These are phyloP conservation scores for Pestalotiopsis sp. DNA, from an alignment of 2,329 filamentous ascomycete genomes.

Conservation along the genomic window DNA sequence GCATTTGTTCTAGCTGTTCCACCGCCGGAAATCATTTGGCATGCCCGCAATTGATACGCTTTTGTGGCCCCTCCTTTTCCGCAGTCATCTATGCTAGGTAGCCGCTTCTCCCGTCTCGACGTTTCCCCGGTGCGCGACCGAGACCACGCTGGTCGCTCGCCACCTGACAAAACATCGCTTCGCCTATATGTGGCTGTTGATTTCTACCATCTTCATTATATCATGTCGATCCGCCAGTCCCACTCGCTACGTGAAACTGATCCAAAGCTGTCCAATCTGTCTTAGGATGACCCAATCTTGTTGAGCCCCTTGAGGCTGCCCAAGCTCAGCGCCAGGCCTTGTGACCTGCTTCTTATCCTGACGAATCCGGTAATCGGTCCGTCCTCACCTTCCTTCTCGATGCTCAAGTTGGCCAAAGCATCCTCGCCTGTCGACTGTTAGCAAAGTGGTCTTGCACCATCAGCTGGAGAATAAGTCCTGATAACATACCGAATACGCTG, in stretches of 20 bases:
- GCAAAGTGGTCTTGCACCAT: not conserved
- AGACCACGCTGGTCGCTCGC: not conserved
- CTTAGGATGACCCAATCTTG: slow-evolving; percentile 59
- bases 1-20: slow-evolving; percentile 2
- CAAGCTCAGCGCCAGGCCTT: slow-evolving; percentile 90
- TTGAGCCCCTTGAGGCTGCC: slow-evolving; percentile 94
- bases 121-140: not conserved
- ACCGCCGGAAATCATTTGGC: not conserved
- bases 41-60: slow-evolving; percentile 7
- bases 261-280: slow-evolving; percentile 6
- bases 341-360: slow-evolving; percentile 93
- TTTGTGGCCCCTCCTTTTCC: slow-evolving; percentile 9
- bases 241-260: not conserved
- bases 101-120: not conserved
- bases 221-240: slow-evolving; percentile 2
- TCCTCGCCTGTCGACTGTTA: slow-evolving; percentile 75
- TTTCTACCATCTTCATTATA: slow-evolving; percentile 6
- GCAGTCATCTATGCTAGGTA: slow-evolving; percentile 5
- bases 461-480: slow-evolving; percentile 7
- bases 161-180: not conserved
- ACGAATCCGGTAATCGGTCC: slow-evolving; percentile 97
- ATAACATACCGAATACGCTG: slow-evolving; percentile 95
- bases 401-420: slow-evolving; percentile 93
- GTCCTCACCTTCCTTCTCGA: slow-evolving; percentile 95
- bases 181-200: slow-evolving; percentile 5